Evolutionary conservation across 495 filamentous ascomycete species (phyloP), one percentile per base, ranked within the genome.

Genomic region (Aspergillus bridgeri): DNA sequence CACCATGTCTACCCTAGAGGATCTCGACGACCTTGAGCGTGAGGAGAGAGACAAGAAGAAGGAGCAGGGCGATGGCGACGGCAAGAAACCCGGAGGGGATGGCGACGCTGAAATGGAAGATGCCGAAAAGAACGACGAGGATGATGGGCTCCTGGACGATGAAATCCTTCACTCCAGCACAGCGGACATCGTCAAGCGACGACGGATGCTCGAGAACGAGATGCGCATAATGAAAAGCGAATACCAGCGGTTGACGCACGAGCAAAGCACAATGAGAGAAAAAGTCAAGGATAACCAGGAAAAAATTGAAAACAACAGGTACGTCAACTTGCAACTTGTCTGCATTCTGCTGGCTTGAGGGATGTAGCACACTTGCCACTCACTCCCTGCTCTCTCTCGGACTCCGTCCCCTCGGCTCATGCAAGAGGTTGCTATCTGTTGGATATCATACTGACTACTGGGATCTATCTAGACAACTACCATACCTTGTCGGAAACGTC

Each of bases 291-390:
- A 98, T 69, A 98, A 98, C 66, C 75, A 89, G 65, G 94, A 98
- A 61, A 98, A 98, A 84, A 98, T 98, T 59, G 92, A 96, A 58
- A 98, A 98, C 72, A 98, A 98, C 74, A 86, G 91, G 94, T 96
- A 80, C 61, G 81, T 59, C 51, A 56, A 17, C 42, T 44, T 53
- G 33, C n/a, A n/a, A n/a, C n/a, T n/a, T n/a, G n/a, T n/a, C 43
- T 51, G 48, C 8, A 19, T 11, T 33, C 22, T 27, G 47, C 24
- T 19, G 29, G 46, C 59, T 59, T n/a, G 49, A 19, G 48, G 48
- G 19, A 44, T 50, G 17, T 7, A 5, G 43, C 17, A 5, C 13
- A 22, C 20, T 19, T 33, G 20, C 53, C 22, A 5, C 22, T 54
- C 33, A 20, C 42, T 56, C 17, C 13, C 21, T 20, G 42, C 27